Evolutionary conservation across 257 asterid genomes (phyloP), one percentile per base, ranked within the genome.

Genomic region (Coffea canephora): DNA sequence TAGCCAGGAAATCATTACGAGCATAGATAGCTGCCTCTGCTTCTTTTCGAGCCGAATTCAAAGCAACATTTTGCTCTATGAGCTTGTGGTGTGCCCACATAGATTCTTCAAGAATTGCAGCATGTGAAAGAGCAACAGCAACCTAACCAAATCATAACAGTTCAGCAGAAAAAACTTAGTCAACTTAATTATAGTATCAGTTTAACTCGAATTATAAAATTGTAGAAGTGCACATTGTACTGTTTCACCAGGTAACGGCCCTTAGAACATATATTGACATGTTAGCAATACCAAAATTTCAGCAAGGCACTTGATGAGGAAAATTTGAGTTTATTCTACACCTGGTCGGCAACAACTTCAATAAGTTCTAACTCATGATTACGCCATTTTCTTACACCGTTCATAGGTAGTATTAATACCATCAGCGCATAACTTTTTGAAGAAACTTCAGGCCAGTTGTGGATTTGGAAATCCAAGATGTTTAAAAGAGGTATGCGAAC

Each of bases 51-150:
- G 96, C 55, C 10, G 15, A 50, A 50, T 50, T 50, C 13, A 11
- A 50, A 11, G 55, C 55, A 50, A 50, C 2, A 50, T 50, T 50
- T 50, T 50, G 55, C 55, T 50, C 55, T 9, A 50, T 50, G 55
- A 50, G 55, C 55, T 2, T 15, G 55, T 50, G 55, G 55, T 50
- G 55, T 50, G 55, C 55, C 79, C 87, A 77, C 89, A 82, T 88
- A 15, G 97, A 92, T 82, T 92, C 97, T 83, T 92, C 96, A 69
- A 92, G 70, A 79, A 92, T 92, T 34, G 91, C 97, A 72, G 97
- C 97, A 83, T 92, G 96, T 64, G 97, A 92, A 80, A 92, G 96
- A 73, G 97, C 95, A 69, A 92, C 97, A 7, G 97, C 96, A 65
- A 92, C 97, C 97, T 92, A 74, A 27, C 77, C 71, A 87, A 77